A percentile compares a stretch with the other conserved stretches of the same genome.
Evolutionary conservation across 1,284 basidiomycete genomes (phyloP).

Genomic region (Mycosarcoma mackinlayi): DNA sequence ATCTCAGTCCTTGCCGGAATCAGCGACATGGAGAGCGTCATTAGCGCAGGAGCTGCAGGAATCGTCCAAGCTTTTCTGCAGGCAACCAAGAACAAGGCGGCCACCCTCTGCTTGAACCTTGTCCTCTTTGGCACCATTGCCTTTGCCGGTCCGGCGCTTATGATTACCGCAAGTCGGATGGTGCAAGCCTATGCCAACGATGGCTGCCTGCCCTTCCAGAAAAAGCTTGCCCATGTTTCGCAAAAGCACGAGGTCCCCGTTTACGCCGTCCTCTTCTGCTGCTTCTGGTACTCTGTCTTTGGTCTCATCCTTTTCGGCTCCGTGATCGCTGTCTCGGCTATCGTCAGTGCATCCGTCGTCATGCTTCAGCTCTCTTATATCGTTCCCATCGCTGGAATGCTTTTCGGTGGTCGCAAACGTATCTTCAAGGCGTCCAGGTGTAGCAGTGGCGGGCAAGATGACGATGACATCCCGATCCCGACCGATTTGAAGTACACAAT

Average conservation of each 20-base stretch:
- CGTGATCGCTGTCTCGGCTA: conserved; percentile 28
- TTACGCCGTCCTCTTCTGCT: conserved; percentile 32
- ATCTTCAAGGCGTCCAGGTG: conserved; percentile 7
- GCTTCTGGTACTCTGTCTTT: conserved; percentile 20
- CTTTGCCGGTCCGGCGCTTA: conserved; percentile 38
- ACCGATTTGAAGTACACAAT: conserved; percentile 34
- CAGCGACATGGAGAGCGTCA: conserved; percentile 33
- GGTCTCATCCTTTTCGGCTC: conserved; percentile 44
- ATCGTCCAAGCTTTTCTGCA: conserved; percentile 34
- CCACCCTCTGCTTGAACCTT: conserved; percentile 20
- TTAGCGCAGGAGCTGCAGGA: conserved; percentile 25
- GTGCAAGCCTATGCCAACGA: conserved; percentile 44
- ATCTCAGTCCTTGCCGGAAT: conserved; percentile 35
- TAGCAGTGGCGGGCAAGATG: background rate
- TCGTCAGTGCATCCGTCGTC: conserved; percentile 37
- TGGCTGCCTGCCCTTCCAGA: conserved; percentile 28
- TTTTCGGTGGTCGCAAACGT: conserved; percentile 31
- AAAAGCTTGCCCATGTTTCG: conserved; percentile 25
- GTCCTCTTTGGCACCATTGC: conserved; percentile 29
- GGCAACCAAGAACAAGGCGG: conserved; percentile 22
- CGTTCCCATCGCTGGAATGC: conserved; percentile 30
- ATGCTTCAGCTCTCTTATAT: conserved; percentile 40
- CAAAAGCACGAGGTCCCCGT: conserved; percentile 30
- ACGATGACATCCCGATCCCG: conserved; percentile 26
- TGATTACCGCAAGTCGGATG: conserved; percentile 39